Evolutionary conservation across 108 stramenopile genomes (phyloP), one percentile per base, ranked within the genome.

Genomic region (Conticribra guillardii): DNA sequence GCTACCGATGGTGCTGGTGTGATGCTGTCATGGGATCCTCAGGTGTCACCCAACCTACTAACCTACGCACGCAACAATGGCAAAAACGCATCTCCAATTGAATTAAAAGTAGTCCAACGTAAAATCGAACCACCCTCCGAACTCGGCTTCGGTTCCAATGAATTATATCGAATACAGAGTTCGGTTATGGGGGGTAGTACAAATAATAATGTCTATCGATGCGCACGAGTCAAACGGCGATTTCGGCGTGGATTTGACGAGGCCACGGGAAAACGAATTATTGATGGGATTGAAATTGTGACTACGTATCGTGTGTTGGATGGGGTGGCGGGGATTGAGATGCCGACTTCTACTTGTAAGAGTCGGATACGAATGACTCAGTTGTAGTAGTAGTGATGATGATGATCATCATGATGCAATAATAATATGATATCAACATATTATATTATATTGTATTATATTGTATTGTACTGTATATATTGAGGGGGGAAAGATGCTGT

Each of bases 201-300:
- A 3, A 56, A 27, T 21, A 34, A 33, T 3, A 41, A 56, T 50
- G 52, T 75, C 22, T 45, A 67, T 45, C 69, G 85, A 55, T 83
- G 79, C 18, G 82, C 71, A 14, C 69, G 82, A 45, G 59, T 85
- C 31, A 77, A 71, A 47, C 63, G 83, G 44, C 60, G 87, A 52
- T 86, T 64, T 57, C 69, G 81, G 23, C 67, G 83, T 32, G 76
- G 73, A 44, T 79, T 72, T 52, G 84, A 85, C 53, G 76, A 77
- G 3, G 23, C 28, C 21, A 69, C 58, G 0, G 87, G 87, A 3
- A 81, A 85, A 16, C 34, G 85, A 59, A 76, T 87, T 26, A 69
- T 89, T 2, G 88, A 89, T 69, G 85, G 88, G n/a, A 60, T 89
- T 33, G 86, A 89, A 55, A 85, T 87, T 33, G 67, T 83, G 37